Evolutionary conservation across 306 rosid genomes (phyloP).

Genomic region (Quercus robur): DNA sequence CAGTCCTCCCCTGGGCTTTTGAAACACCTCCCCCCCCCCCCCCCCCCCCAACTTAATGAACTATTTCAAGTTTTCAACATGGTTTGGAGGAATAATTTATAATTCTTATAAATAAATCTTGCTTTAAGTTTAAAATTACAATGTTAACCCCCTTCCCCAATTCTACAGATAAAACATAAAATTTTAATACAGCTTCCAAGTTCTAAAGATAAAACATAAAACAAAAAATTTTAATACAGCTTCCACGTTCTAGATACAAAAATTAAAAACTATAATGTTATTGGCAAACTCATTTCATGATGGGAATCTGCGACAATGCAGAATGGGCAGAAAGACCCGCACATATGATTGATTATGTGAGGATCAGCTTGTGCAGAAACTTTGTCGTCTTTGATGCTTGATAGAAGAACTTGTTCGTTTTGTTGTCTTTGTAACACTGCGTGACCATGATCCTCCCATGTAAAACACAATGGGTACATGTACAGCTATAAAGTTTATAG

Average conservation of each 20-base stretch:
- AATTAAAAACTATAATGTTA: not conserved
- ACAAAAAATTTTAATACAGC: not conserved
- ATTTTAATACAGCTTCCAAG: not conserved
- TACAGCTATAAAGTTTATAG: conserved; percentile 5
- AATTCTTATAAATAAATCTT: not conserved
- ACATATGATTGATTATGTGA: not conserved
- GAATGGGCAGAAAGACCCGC: not conserved
- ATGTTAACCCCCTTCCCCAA: too few species aligned
- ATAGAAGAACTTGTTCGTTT: not conserved
- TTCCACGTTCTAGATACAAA: not conserved
- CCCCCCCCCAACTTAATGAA: not conserved
- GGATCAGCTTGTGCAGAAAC: not conserved
- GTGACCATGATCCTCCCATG: not conserved
- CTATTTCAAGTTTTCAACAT: too few species aligned
- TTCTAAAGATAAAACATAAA: not conserved
- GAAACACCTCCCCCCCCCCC: too few species aligned
- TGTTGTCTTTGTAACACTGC: not conserved
- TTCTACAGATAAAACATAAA: not conserved
- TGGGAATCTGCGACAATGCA: not conserved
- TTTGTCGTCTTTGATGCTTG: not conserved
- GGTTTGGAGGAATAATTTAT: not conserved
- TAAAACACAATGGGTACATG: not conserved
- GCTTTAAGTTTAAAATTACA: not conserved
- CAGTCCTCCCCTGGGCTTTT: too few species aligned
- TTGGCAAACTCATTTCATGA: not conserved